phyloP scores from a whole-genome alignment of 1,284 basidiomycete species.

The Cutaneotrichosporon sp. region DNA sequence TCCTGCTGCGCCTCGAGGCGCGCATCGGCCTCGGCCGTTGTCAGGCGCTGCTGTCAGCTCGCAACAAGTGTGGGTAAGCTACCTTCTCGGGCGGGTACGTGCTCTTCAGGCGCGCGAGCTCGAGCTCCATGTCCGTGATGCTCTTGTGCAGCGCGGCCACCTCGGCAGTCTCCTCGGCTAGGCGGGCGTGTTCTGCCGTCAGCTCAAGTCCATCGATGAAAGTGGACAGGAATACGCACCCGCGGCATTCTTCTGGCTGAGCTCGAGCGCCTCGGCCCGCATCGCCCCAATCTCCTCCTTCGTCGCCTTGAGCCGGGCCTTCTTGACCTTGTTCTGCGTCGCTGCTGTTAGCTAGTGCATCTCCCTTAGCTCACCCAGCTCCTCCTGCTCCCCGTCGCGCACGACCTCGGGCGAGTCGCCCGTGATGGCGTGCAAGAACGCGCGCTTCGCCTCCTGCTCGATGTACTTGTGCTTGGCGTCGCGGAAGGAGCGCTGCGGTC shows the following conservation, averaged over 20 bases:
- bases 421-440: conserved; percentile 78
- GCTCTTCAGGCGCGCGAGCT: conserved; percentile 72
- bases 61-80: conserved; percentile 18
- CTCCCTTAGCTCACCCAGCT: conserved; percentile 52
- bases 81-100: conserved; percentile 64
- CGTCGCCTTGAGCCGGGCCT: conserved; percentile 64
- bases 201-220: too few species aligned
- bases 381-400: conserved; percentile 70
- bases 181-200: conserved; percentile 34
- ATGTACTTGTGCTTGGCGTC: conserved; percentile 82
- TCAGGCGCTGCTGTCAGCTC: conserved; percentile 62
- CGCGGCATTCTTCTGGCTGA: conserved; percentile 38
- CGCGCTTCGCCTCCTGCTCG: conserved; percentile 82
- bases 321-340: conserved; percentile 65
- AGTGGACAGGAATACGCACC: conserved; percentile 29
- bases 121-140: conserved; percentile 75
- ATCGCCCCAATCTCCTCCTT: conserved; percentile 66
- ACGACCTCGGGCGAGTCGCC: conserved; percentile 73
- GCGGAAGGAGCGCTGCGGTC: conserved; percentile 62
- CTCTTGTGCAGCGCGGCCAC: conserved; percentile 66
- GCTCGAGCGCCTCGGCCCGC: conserved; percentile 60
- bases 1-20: conserved; percentile 68
- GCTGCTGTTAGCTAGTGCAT: conserved; percentile 50
- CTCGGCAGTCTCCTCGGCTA: conserved; percentile 57
- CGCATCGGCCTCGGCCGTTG: conserved; percentile 67